phyloP scores from a whole-genome alignment of 345 rosid genomes.

The Mangifera indica region DNA sequence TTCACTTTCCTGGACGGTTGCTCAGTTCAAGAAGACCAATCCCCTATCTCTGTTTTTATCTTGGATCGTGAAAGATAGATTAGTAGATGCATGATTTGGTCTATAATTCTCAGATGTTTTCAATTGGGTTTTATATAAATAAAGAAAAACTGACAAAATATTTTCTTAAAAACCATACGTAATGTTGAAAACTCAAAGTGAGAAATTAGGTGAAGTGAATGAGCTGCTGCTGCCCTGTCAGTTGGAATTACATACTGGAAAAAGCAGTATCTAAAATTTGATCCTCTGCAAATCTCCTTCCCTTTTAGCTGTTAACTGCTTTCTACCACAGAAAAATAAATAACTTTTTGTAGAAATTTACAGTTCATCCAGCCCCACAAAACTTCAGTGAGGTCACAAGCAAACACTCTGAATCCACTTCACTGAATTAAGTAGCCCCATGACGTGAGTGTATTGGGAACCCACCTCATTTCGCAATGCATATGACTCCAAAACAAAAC shows the following conservation, averaged over 20 bases:
- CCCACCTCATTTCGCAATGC: constrained; percentile 16
- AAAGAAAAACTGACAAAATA: background rate
- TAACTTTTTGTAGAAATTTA: constrained; percentile 27
- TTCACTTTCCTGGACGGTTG: background rate
- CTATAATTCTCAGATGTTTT: no score
- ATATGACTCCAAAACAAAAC: background rate
- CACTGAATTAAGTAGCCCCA: constrained; percentile 20
- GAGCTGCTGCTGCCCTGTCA: background rate
- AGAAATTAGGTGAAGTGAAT: no score
- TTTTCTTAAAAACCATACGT: background rate
- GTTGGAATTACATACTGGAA: constrained; percentile 15
- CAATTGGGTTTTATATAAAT: no score
- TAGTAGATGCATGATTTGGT: background rate
- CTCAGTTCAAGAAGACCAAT: constrained; percentile 3
- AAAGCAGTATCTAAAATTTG: constrained; percentile 16
- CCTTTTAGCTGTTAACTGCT: background rate
- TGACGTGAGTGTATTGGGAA: constrained; percentile 37
- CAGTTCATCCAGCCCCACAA: constrained; percentile 23
- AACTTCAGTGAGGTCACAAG: constrained; percentile 7
- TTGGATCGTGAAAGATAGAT: background rate
- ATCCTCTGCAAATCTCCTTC: constrained; percentile 24
- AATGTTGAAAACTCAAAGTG: background rate
- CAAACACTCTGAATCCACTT: background rate
- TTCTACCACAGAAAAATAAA: background rate
- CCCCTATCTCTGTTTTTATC: background rate